phyloP scores from a whole-genome alignment of 805 yeast species.

The Yamadazyma scolyti region DNA sequence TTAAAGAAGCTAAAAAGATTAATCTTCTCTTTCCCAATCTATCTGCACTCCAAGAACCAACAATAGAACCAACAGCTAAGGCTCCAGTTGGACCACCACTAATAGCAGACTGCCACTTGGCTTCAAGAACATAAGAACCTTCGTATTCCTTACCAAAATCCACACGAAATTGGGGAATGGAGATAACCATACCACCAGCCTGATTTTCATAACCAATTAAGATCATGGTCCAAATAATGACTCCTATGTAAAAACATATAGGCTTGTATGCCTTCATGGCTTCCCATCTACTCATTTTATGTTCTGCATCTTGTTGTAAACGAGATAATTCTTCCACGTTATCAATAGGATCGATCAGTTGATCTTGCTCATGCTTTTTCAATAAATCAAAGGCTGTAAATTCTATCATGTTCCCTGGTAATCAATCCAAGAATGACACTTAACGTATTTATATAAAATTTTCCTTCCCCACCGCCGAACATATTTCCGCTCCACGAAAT shows the following conservation, averaged over 20 bases:
- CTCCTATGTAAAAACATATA: slow-evolving; percentile 3
- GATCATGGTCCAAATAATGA: slow-evolving; percentile 6
- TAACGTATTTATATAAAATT: too few relatives aligned
- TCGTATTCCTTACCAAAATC: slow-evolving; percentile 7
- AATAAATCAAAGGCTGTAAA: slow-evolving; percentile 3
- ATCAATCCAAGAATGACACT: too few relatives aligned
- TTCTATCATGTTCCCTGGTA: too few relatives aligned
- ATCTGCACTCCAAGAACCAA: slow-evolving; percentile 6
- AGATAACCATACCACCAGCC: slow-evolving; percentile 8
- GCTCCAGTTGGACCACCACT: slow-evolving; percentile 5
- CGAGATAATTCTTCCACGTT: slow-evolving; percentile 10
- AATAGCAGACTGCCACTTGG: slow-evolving; percentile 4
- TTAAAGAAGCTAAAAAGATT: slow-evolving; percentile 1
- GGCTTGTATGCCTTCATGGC: slow-evolving; percentile 4
- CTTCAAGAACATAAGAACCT: slow-evolving; percentile 6
- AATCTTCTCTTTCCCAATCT: slow-evolving; percentile 6
- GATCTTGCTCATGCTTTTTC: slow-evolving; percentile 3
- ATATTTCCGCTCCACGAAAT: too few relatives aligned
- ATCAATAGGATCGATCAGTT: slow-evolving; percentile 1
- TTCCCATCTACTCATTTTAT: slow-evolving; percentile 8
- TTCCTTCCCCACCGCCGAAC: too few relatives aligned
- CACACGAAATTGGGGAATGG: slow-evolving; percentile 6
- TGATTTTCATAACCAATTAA: slow-evolving; percentile 5
- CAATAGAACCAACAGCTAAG: slow-evolving; percentile 1
- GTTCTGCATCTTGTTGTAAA: slow-evolving; percentile 15